Evolutionary conservation across 208 protist species (phyloP).

Genomic region (Eutreptiella sp.): DNA sequence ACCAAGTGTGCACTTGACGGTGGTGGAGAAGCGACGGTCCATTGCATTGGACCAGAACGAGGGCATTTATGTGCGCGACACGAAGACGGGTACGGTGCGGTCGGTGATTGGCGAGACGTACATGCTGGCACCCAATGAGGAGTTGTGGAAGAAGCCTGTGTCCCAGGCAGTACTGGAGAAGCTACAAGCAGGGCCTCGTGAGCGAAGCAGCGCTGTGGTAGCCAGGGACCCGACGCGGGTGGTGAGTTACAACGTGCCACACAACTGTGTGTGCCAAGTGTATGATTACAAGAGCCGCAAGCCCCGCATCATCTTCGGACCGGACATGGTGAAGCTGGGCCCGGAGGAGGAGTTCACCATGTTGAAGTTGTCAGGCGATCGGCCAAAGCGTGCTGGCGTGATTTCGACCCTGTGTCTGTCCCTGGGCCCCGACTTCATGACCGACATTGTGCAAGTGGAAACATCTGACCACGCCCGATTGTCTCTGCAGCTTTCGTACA

Average conservation of each 20-base stretch:
- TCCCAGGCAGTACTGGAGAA: slow-evolving; percentile 46
- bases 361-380: slow-evolving; percentile 73
- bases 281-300: slow-evolving; percentile 83
- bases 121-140: slow-evolving; percentile 64
- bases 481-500: slow-evolving; percentile 85
- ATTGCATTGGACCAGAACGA: slow-evolving; percentile 92
- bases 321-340: slow-evolving; percentile 59
- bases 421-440: slow-evolving; percentile 91
- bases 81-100: slow-evolving; percentile 54
- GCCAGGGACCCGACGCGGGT: slow-evolving; percentile 59
- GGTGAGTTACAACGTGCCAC: slow-evolving; percentile 80
- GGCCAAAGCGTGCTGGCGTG: slow-evolving; percentile 80
- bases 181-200: slow-evolving; percentile 39
- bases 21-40: slow-evolving; percentile 72
- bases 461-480: slow-evolving; percentile 88
- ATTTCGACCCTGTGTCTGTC: slow-evolving; percentile 79
- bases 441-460: slow-evolving; percentile 82
- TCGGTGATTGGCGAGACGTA: slow-evolving; percentile 59
- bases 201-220: slow-evolving; percentile 31
- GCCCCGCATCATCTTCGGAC: slow-evolving; percentile 71
- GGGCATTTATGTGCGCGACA: slow-evolving; percentile 71
- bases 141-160: slow-evolving; percentile 68
- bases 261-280: slow-evolving; percentile 87
- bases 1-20: slow-evolving; percentile 69
- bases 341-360: slow-evolving; percentile 74